phyloP scores from a whole-genome alignment of 345 rosid species.

The Stellera chamaejasme region DNA sequence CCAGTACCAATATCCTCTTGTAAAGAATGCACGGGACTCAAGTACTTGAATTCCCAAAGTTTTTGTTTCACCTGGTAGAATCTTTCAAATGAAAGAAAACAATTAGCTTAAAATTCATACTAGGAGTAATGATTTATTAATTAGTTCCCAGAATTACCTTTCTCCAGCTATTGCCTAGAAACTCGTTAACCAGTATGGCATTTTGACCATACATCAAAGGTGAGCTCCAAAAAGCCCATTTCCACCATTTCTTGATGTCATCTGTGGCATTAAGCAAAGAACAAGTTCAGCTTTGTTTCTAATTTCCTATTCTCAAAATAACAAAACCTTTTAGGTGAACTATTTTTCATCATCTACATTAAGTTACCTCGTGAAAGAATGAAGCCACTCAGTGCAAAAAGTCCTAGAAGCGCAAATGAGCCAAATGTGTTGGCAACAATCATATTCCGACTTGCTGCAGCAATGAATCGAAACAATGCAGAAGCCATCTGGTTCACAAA shows the following conservation, averaged over 20 bases:
- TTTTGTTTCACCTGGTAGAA: constrained; percentile 17
- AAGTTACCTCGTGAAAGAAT: constrained; percentile 28
- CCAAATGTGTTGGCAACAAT: constrained; percentile 43
- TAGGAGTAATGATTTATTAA: not conserved
- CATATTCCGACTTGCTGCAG: constrained; percentile 40
- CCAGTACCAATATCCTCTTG: constrained; percentile 61
- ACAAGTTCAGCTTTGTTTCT: not conserved
- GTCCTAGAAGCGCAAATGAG: constrained; percentile 31
- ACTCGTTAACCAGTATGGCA: constrained; percentile 53
- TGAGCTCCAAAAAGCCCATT: constrained; percentile 80
- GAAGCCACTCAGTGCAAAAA: constrained; percentile 38
- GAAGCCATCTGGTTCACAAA: constrained; percentile 43
- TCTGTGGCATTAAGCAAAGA: constrained; percentile 27
- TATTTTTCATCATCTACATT: not conserved
- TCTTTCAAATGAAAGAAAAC: constrained; percentile 1
- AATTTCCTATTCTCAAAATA: not conserved
- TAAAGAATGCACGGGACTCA: constrained; percentile 34
- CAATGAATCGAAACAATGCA: constrained; percentile 42
- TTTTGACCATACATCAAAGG: constrained; percentile 78
- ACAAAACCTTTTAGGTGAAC: not conserved
- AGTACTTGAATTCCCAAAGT: constrained; percentile 39
- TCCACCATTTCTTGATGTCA: constrained; percentile 77
- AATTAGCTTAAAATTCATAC: constrained; percentile 1
- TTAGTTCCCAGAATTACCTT: constrained; percentile 30
- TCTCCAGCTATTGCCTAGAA: constrained; percentile 62